These are phyloP conservation scores for Nasturtium officinale DNA, from an alignment of 345 rosid genomes.

Conservation along the genomic window DNA sequence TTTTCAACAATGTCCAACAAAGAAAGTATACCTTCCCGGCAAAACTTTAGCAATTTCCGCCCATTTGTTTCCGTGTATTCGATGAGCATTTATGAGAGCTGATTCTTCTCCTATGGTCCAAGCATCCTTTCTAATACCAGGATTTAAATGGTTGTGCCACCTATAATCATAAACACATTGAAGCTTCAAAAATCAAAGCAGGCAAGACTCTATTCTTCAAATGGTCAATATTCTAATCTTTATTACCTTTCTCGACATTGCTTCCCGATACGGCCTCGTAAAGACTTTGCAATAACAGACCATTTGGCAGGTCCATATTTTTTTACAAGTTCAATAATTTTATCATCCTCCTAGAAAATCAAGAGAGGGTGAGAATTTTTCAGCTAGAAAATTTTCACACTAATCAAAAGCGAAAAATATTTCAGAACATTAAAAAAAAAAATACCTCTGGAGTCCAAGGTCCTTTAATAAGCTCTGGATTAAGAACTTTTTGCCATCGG, in stretches of 20 bases:
- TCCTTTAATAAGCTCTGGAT: constrained; percentile 95
- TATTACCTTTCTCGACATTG: constrained; percentile 94
- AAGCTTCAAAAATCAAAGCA: constrained; percentile 18
- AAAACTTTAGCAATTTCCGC: constrained; percentile 94
- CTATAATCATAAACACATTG: constrained; percentile 44
- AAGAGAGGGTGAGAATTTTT: background rate
- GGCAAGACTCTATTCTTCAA: background rate
- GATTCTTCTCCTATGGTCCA: constrained; percentile 89
- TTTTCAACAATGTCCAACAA: background rate
- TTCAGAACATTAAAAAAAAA: constrained; percentile 27
- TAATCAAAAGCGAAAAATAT: background rate
- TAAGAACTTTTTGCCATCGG: constrained; percentile 98
- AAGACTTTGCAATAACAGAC: constrained; percentile 87
- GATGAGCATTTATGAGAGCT: constrained; percentile 82
- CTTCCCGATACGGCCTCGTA: constrained; percentile 96
- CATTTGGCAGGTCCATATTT: constrained; percentile 91
- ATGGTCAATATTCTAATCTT: background rate
- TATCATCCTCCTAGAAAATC: constrained; percentile 73
- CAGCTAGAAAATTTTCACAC: background rate
- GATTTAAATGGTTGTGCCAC: constrained; percentile 99
- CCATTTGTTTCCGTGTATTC: constrained; percentile 84
- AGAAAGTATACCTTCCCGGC: constrained; percentile 75
- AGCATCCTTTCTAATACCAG: constrained; percentile 86
- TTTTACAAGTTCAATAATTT: constrained; percentile 71
- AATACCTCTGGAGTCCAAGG: constrained; percentile 95